Conservation (phyloP, 2,329 filamentous ascomycete genomes). For the Alternaria solani region DNA sequence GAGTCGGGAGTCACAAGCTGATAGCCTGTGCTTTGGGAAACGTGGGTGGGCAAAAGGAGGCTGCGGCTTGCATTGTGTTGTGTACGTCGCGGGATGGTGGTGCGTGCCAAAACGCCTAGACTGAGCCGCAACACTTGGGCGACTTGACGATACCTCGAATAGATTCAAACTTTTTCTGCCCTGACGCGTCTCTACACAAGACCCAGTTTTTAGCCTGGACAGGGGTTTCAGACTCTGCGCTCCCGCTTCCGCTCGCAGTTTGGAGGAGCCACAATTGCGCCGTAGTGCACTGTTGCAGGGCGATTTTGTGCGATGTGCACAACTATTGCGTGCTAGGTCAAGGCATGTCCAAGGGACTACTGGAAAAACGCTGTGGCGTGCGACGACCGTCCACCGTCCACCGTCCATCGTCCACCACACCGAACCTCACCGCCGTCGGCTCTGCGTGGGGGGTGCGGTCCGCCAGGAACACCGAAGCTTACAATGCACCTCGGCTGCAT, state of each 20-base stretch:
- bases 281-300: slow-evolving; percentile 15
- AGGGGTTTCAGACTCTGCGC: slow-evolving; percentile 19
- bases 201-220: slow-evolving; percentile 18
- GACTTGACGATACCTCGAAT: slow-evolving; percentile 2
- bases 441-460: slow-evolving; percentile 3
- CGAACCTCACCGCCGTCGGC: slow-evolving; percentile 3
- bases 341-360: background rate
- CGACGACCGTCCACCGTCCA: background rate
- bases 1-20: slow-evolving; percentile 18
- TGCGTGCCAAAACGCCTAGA: slow-evolving; percentile 10
- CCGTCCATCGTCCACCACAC: too few relatives aligned
- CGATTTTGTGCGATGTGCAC: slow-evolving; percentile 17
- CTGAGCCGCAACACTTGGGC: slow-evolving; percentile 13
- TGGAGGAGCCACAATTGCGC: slow-evolving; percentile 13
- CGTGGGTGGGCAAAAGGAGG: slow-evolving; percentile 18
- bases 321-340: slow-evolving; percentile 9
- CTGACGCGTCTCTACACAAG: slow-evolving; percentile 15
- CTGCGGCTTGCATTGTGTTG: slow-evolving; percentile 21
- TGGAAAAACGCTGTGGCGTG: slow-evolving; percentile 6
- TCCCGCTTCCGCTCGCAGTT: slow-evolving; percentile 11
- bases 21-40: slow-evolving; percentile 21
- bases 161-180: slow-evolving; percentile 12
- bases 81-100: slow-evolving; percentile 18
- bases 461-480: slow-evolving; percentile 9
- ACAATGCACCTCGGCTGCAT: slow-evolving; percentile 7